These are phyloP conservation scores for Scenedesmus sp. DNA, from an alignment of 163 green algal species.

Conservation along the genomic window DNA sequence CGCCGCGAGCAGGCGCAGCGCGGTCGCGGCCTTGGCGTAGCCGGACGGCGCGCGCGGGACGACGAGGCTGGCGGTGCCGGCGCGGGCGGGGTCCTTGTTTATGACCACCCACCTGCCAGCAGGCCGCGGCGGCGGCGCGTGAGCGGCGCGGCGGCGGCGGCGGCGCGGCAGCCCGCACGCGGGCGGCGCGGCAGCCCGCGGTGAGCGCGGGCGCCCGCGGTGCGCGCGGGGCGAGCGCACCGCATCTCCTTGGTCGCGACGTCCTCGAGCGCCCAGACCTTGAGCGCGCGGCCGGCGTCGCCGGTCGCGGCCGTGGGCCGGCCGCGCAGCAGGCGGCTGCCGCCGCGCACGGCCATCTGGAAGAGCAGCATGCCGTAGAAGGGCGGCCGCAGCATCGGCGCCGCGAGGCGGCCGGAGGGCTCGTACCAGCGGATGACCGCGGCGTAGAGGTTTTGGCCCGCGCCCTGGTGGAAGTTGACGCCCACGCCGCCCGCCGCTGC, in stretches of 20 bases:
- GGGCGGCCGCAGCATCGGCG: conserved; percentile 22
- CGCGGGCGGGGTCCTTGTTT: conserved; percentile 22
- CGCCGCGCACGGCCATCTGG: conserved; percentile 23
- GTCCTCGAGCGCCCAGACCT: conserved; percentile 39
- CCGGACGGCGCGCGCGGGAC: background rate
- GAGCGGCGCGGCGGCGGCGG: no score
- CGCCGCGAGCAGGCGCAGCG: conserved; percentile 9
- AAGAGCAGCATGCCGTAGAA: conserved; percentile 45
- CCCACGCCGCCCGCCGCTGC: conserved; percentile 27
- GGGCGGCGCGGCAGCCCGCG: no score
- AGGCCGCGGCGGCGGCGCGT: no score
- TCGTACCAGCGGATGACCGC: conserved; percentile 42
- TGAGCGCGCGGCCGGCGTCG: no score
- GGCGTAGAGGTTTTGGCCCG: conserved; percentile 46
- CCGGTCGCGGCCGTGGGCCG: no score
- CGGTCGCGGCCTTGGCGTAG: conserved; percentile 2
- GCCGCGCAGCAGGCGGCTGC: conserved; percentile 20
- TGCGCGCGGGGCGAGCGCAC: background rate
- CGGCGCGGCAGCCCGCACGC: no score
- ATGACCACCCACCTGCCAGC: conserved; percentile 22
- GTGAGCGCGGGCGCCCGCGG: no score
- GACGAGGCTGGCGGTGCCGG: conserved; percentile 5
- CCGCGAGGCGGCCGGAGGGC: background rate
- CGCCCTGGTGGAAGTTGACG: conserved; percentile 49
- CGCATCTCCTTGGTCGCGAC: conserved; percentile 10